Evolutionary conservation across 805 yeast species (phyloP), one percentile per base, ranked within the genome.

Genomic region (Limtongia smithiae): DNA sequence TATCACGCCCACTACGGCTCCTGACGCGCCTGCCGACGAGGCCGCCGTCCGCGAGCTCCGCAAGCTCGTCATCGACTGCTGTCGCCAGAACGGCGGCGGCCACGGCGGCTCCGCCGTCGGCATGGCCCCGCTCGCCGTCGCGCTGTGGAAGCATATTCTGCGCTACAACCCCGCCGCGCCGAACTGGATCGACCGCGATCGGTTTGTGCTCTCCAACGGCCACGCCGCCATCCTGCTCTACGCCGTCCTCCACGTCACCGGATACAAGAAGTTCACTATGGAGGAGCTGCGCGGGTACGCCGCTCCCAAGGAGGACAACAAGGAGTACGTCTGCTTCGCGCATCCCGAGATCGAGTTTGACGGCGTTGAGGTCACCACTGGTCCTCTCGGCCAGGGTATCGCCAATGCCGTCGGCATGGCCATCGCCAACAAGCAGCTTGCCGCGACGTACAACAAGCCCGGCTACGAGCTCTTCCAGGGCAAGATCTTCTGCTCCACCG

Each of bases 71-170:
- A 34, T 57, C 3, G 61, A 57, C 42, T 55, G 59, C 44, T 57
- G 60, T 25, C 37, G 51, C n/a, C 61, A 57, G 37, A 28, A 57
- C 44, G 61, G 60, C 24, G 55, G 74, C 34, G 71, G 72, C 1
- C 72, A 68, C 48, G 71, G 71, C 20, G 72, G 73, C 36, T 68
- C 71, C 20, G 72, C 74, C 27, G 66, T 69, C 66, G 74, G 69
- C 9, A 68, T 70, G 72, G 71, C 71, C 4, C 71, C 72, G 12
- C 60, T 69, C 34, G 72, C 71, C 22, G 51, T 65, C 36, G 69
- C 70, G 14, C 54, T 70, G n/a, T 69, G 70, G 70, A 68, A 63
- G 39, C 62, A 70, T 45, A 56, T 60, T 8, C 37, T 69, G 62
- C 50, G 54, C 33, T 69, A 58, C 51, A 54, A 65, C 20, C 69